Conservation (phyloP, 345 rosid species). For the Cardamine occulta region DNA sequence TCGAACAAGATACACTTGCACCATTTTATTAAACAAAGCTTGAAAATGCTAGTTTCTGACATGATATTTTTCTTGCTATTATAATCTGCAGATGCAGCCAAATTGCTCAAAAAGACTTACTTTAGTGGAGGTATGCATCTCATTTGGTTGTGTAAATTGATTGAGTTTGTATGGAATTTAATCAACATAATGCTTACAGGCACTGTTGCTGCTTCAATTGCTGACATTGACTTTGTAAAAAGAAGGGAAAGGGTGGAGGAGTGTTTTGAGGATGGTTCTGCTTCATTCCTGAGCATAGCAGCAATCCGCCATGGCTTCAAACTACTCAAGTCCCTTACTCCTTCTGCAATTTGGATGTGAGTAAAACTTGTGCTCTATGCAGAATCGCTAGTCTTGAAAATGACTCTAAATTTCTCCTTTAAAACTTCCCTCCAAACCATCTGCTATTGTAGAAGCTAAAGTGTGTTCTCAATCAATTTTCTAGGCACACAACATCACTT, state of each 20-base stretch:
- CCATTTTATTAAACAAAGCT: neutral
- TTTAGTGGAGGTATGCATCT: constrained; percentile 88
- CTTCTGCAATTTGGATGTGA: constrained; percentile 69
- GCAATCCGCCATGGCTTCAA: constrained; percentile 81
- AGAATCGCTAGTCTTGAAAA: neutral
- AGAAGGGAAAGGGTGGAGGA: constrained; percentile 87
- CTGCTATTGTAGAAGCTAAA: constrained; percentile 36
- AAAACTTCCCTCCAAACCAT: constrained; percentile 5
- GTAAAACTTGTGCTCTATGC: constrained; percentile 28
- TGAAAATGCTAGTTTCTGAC: constrained; percentile 27
- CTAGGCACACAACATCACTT: constrained; percentile 80
- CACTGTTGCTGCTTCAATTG: constrained; percentile 89
- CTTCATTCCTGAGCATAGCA: constrained; percentile 86
- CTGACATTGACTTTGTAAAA: constrained; percentile 92
- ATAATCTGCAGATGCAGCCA: constrained; percentile 74
- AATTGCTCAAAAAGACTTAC: constrained; percentile 77
- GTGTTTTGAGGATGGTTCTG: constrained; percentile 89
- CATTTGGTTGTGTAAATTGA: constrained; percentile 1
- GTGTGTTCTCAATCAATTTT: constrained; percentile 28
- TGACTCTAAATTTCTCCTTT: neutral
- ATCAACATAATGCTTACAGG: constrained; percentile 54
- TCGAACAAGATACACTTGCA: constrained; percentile 11
- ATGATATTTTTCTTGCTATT: constrained; percentile 23
- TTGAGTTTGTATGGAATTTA: constrained; percentile 18
- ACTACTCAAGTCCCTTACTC: constrained; percentile 69